A percentile compares a stretch with the other conserved stretches of the same genome.
These are phyloP conservation scores for Globisporangium paddicum DNA, from an alignment of 352 stramenopile genomes.

Conservation along the genomic window DNA sequence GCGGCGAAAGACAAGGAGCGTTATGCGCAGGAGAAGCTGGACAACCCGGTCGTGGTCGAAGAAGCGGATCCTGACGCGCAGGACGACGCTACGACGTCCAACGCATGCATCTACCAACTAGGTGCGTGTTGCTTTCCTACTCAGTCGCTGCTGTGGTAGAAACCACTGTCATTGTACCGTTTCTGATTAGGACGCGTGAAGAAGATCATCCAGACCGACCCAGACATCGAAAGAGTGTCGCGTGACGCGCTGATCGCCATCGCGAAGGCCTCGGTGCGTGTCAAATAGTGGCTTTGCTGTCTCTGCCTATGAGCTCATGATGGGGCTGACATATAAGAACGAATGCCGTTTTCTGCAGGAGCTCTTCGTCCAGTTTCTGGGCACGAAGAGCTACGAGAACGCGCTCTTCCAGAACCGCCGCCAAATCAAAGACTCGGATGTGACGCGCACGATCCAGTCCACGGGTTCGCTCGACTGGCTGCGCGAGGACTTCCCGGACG, in stretches of 20 bases:
- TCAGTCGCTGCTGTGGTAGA: not conserved
- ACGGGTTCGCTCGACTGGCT: constrained; percentile 78
- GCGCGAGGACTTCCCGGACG: constrained; percentile 77
- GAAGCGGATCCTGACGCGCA: constrained; percentile 40
- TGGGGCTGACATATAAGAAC: not conserved
- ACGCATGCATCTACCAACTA: constrained; percentile 54
- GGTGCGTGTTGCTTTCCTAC: constrained; percentile 11
- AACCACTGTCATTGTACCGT: not conserved
- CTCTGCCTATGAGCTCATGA: not conserved
- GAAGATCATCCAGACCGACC: constrained; percentile 93
- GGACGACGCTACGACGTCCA: constrained; percentile 21
- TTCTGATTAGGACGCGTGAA: constrained; percentile 69
- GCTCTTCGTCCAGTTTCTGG: constrained; percentile 87
- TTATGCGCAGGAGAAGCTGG: constrained; percentile 68
- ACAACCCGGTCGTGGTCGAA: constrained; percentile 59
- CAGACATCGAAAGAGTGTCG: constrained; percentile 88
- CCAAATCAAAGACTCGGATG: constrained; percentile 72
- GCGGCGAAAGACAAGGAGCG: constrained; percentile 85
- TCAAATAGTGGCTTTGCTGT: not conserved
- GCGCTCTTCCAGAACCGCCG: constrained; percentile 80
- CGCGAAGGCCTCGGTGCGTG: constrained; percentile 84
- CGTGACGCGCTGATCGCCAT: constrained; percentile 92
- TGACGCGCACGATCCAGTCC: constrained; percentile 75
- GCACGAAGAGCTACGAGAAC: constrained; percentile 86
- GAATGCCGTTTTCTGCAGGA: constrained; percentile 52